Conservation (phyloP, 179 eudicot species). For the Silene noctiflora region DNA sequence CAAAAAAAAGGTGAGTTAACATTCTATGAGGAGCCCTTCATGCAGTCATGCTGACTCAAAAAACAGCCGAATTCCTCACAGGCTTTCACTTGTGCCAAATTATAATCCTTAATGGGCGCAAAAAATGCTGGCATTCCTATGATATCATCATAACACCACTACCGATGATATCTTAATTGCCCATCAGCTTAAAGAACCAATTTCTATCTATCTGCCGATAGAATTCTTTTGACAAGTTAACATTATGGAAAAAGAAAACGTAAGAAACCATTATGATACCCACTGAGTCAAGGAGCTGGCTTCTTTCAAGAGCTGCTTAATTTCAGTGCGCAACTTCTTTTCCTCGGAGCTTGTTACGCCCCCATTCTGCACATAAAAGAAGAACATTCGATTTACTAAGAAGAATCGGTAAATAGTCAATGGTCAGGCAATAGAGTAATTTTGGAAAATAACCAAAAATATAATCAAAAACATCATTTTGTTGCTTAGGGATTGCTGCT, state of each 20-base stretch:
- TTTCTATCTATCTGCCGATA: not conserved
- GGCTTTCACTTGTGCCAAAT: not conserved
- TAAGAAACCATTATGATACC: slow-evolving; percentile 24
- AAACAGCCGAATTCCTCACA: not conserved
- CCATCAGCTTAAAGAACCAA: not conserved
- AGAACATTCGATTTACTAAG: not conserved
- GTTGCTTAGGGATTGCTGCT: not conserved
- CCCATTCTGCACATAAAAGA: slow-evolving; percentile 25
- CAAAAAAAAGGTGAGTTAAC: not conserved
- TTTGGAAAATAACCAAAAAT: no score
- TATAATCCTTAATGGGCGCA: not conserved
- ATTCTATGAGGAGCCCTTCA: not conserved
- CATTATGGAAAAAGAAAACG: not conserved
- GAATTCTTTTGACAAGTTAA: not conserved
- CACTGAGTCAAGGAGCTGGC: slow-evolving; percentile 76
- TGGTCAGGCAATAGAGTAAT: not conserved
- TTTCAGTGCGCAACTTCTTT: slow-evolving; percentile 55
- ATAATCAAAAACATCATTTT: no score
- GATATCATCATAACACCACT: not conserved
- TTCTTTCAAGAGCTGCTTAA: slow-evolving; percentile 76
- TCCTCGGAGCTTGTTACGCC: slow-evolving; percentile 44
- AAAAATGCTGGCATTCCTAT: not conserved
- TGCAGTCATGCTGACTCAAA: not conserved
- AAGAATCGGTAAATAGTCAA: not conserved
- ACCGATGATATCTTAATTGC: not conserved